Percentiles rank a stretch among this genome's conserved stretches.
These are phyloP conservation scores for Cladosporium sp. DNA, from an alignment of 2,329 filamentous ascomycete genomes.

Conservation along the genomic window DNA sequence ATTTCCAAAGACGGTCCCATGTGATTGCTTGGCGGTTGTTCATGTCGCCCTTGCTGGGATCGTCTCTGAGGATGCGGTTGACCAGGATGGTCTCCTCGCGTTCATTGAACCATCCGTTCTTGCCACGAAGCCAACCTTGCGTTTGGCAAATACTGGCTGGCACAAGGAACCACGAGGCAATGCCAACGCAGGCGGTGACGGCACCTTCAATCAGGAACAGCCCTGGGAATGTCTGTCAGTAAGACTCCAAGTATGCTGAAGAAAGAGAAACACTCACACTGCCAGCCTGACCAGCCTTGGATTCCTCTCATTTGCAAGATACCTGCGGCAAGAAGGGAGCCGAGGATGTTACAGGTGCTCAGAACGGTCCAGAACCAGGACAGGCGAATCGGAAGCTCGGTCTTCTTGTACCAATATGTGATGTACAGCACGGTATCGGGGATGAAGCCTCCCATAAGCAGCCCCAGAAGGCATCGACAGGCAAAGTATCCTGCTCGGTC, in stretches of 20 bases:
- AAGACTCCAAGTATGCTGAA: neutral
- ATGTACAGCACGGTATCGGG: slow-evolving; percentile 43
- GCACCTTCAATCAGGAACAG: slow-evolving; percentile 37
- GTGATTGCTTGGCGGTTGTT: slow-evolving; percentile 61
- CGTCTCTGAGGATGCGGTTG: slow-evolving; percentile 61
- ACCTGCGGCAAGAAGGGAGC: slow-evolving; percentile 31
- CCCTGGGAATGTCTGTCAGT: neutral
- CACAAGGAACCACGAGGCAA: slow-evolving; percentile 35
- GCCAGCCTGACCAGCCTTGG: slow-evolving; percentile 28
- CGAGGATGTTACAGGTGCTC: slow-evolving; percentile 32
- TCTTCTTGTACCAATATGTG: slow-evolving; percentile 44
- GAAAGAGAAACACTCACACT: slow-evolving; percentile 11
- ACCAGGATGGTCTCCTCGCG: slow-evolving; percentile 67
- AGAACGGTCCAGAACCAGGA: slow-evolving; percentile 42
- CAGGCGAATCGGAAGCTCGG: slow-evolving; percentile 44
- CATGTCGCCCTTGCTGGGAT: slow-evolving; percentile 57
- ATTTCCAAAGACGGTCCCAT: slow-evolving; percentile 37
- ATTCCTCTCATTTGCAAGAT: slow-evolving; percentile 32
- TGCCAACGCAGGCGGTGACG: slow-evolving; percentile 30
- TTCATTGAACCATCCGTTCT: slow-evolving; percentile 66
- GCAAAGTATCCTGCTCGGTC: slow-evolving; percentile 32
- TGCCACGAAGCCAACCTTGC: slow-evolving; percentile 56
- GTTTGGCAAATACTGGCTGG: slow-evolving; percentile 62
- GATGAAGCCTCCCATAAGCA: slow-evolving; percentile 28
- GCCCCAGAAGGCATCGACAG: slow-evolving; percentile 26